A percentile compares a stretch with the other conserved stretches of the same genome.
Conservation (phyloP, 1,284 basidiomycete genomes). For the Irpex sp. region DNA sequence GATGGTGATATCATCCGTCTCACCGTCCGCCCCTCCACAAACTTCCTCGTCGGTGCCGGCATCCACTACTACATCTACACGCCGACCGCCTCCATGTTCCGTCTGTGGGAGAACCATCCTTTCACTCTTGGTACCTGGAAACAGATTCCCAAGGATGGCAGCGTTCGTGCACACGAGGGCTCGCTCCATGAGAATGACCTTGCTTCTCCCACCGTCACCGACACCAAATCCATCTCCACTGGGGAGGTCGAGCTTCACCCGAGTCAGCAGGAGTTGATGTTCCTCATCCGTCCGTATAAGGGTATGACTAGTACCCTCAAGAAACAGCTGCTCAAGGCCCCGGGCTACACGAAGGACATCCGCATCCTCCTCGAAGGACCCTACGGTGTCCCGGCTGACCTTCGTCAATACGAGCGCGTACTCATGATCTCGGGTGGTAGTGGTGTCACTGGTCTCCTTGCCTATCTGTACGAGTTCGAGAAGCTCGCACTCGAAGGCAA, state of each 20-base stretch:
- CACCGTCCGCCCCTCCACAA: neutral
- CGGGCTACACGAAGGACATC: neutral
- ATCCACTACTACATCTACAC: slow-evolving; percentile 1
- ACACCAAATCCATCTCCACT: neutral
- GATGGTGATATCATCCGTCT: neutral
- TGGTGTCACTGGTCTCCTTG: neutral
- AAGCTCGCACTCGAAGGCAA: neutral
- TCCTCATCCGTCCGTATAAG: neutral
- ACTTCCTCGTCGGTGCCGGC: neutral
- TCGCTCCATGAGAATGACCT: neutral
- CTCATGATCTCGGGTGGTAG: neutral
- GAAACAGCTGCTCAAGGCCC: neutral
- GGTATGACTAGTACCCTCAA: neutral
- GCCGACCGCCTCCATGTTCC: neutral
- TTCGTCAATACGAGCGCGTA: neutral
- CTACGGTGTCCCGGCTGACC: neutral
- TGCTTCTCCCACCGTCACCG: neutral
- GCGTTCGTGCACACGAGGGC: neutral
- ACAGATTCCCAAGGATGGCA: neutral
- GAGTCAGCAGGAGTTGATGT: neutral
- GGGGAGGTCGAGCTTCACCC: neutral
- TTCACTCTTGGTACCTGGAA: neutral
- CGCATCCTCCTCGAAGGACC: neutral
- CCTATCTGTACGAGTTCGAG: neutral
- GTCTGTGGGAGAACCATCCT: neutral